Evolutionary conservation across 805 yeast genomes (phyloP), one percentile per base, ranked within the genome.

Genomic region (Yamadazyma olivae): DNA sequence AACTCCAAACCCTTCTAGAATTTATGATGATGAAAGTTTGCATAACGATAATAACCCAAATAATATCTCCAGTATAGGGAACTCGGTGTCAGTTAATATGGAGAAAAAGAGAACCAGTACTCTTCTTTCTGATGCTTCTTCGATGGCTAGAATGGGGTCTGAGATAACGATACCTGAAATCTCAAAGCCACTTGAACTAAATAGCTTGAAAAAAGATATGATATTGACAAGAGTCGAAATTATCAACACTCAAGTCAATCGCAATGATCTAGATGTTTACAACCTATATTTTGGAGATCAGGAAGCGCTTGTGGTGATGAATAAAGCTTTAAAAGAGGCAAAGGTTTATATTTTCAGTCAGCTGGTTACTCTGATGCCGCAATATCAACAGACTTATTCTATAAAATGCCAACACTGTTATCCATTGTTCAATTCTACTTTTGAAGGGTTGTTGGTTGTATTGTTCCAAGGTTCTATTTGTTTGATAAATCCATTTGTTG

Each of bases 201-300:
- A 62, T 5, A 45, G 54, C 4, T 54, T 76, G 16, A 61, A 78
- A 26, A 85, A 83, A 46, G 95, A 87, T 53, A 71, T 82, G 49
- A 79, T 82, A n/a, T 60, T 86, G 41, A 77, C 89, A 0, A 75
- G 73, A 49, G 56, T 84, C 2, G 79, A 77, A 13, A 56, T 74
- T 1, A 57, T 67, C 26, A 61, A 53, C 34, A 26, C 58, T 9
- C 52, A 55, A 14, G 59, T 61, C 4, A 51, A 59, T n/a, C 41
- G 53, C 8, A 40, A 48, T 27, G 50, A 57, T 17, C 42, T 74
- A 19, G 64, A 65, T 30, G 52, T 70, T 1, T 53, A 58, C 32
- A 65, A 65, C 6, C 40, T 75, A n/a, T 47, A 51, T 4, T 75
- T 63, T 43, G 71, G 70, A 16, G 76, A 73, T 19, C 75, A 74